These are phyloP conservation scores for Onygenales sp. DNA, from an alignment of 2,329 filamentous ascomycete genomes.

Conservation along the genomic window DNA sequence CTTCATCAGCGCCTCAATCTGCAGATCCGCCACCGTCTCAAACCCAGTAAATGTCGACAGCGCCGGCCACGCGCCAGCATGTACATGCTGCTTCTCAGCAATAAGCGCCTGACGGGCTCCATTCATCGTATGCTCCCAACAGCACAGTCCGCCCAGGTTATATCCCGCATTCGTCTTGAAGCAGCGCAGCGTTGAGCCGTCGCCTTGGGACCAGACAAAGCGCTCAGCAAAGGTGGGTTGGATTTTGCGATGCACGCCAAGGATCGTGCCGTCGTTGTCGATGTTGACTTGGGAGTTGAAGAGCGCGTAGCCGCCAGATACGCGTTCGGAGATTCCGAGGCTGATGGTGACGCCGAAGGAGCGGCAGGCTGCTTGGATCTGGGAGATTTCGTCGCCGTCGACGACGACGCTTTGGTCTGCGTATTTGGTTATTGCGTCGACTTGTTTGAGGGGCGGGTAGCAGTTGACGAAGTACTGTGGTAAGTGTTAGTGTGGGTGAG, in stretches of 20 bases:
- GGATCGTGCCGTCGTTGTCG: constrained; percentile 22
- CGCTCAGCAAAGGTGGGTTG: constrained; percentile 27
- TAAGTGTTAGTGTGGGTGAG: too few species aligned
- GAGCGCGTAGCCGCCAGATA: constrained; percentile 22
- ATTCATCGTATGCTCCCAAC: constrained; percentile 32
- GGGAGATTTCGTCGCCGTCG: constrained; percentile 19
- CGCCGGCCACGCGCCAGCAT: constrained; percentile 23
- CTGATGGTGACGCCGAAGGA: constrained; percentile 22
- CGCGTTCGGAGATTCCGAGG: constrained; percentile 26
- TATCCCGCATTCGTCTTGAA: constrained; percentile 22
- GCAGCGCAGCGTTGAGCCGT: constrained; percentile 22
- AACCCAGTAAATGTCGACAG: constrained; percentile 25
- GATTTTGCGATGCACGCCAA: constrained; percentile 29
- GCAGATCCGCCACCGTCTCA: constrained; percentile 30
- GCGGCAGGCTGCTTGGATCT: constrained; percentile 25
- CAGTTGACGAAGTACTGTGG: constrained; percentile 24
- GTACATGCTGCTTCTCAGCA: constrained; percentile 24
- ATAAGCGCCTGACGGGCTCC: constrained; percentile 27
- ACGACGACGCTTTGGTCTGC: constrained; percentile 27
- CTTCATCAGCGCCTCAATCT: constrained; percentile 41
- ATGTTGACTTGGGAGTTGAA: constrained; percentile 29
- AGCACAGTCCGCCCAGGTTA: constrained; percentile 26
- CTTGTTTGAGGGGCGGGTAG: constrained; percentile 26
- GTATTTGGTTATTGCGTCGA: constrained; percentile 22
- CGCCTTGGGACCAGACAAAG: constrained; percentile 27